Evolutionary conservation across 306 rosid genomes (phyloP).

Genomic region (Arachis hypogaea): DNA sequence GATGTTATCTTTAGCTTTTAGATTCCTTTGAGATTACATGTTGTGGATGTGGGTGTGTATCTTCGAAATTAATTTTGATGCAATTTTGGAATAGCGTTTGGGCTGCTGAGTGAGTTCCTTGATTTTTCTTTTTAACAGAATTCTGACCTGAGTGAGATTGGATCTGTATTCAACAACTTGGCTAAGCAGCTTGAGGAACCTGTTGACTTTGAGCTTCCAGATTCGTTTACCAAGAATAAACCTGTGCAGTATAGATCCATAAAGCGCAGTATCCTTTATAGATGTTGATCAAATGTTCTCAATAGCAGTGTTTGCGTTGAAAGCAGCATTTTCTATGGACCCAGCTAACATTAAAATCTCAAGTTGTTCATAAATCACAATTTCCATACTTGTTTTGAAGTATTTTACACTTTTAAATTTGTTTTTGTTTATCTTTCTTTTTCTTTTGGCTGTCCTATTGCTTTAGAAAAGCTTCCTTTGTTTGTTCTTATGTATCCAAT

Average conservation of each 20-base stretch:
- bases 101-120: constrained; percentile 34
- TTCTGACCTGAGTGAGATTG: constrained; percentile 59
- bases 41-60: too few relatives aligned
- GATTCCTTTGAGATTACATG: constrained; percentile 1
- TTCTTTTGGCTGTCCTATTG: neutral
- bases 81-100: constrained; percentile 16
- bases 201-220: constrained; percentile 90
- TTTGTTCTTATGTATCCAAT: constrained; percentile 57
- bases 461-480: constrained; percentile 39
- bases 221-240: constrained; percentile 63
- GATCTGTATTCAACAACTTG: constrained; percentile 73
- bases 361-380: constrained; percentile 1
- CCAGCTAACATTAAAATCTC: constrained; percentile 23
- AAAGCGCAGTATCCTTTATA: constrained; percentile 90
- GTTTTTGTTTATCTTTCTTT: constrained; percentile 17
- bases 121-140: constrained; percentile 53
- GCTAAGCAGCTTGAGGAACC: constrained; percentile 66
- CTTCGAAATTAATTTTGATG: too few relatives aligned
- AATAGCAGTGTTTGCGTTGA: neutral
- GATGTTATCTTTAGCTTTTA: constrained; percentile 20
- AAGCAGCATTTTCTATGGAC: constrained; percentile 13
- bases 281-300: constrained; percentile 6
- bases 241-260: constrained; percentile 67
- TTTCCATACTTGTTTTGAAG: constrained; percentile 18
- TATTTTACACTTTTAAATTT: constrained; percentile 6